These are phyloP conservation scores for Trichoderma parareesei DNA, from an alignment of 495 filamentous ascomycete genomes.

Conservation along the genomic window DNA sequence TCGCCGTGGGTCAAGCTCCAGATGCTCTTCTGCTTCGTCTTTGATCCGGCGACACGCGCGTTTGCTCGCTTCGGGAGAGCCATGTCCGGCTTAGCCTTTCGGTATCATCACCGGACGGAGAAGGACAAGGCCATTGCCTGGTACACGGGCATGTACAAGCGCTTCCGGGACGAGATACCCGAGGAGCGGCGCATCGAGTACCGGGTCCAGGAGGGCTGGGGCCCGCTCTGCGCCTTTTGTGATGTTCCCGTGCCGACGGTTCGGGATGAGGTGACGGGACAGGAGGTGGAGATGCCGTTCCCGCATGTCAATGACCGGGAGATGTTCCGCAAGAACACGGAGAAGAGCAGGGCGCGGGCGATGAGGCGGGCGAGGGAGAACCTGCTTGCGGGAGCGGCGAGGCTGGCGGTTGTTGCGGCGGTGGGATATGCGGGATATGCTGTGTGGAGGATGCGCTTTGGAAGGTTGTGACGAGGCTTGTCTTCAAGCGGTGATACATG, in stretches of 20 bases:
- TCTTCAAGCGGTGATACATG: not conserved
- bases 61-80: constrained; percentile 3
- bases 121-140: constrained; percentile 14
- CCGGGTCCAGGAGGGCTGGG: constrained; percentile 57
- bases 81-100: not conserved
- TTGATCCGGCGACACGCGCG: constrained; percentile 7
- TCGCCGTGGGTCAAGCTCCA: constrained; percentile 5
- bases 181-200: constrained; percentile 43
- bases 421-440: constrained; percentile 7
- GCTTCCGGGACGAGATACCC: constrained; percentile 10
- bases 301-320: constrained; percentile 35
- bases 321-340: not conserved
- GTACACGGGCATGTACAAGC: constrained; percentile 6
- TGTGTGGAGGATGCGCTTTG: not conserved
- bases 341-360: not conserved
- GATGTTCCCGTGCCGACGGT: constrained; percentile 46
- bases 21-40: constrained; percentile 13
- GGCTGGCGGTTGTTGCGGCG: not conserved
- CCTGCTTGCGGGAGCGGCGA: not conserved
- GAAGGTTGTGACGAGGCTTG: not conserved
- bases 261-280: not conserved
- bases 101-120: constrained; percentile 8
- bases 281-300: constrained; percentile 26
- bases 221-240: constrained; percentile 56
- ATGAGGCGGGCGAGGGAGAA: not conserved